Evolutionary conservation across 306 rosid genomes (phyloP), one percentile per base, ranked within the genome.

Genomic region (Prunus persica): DNA sequence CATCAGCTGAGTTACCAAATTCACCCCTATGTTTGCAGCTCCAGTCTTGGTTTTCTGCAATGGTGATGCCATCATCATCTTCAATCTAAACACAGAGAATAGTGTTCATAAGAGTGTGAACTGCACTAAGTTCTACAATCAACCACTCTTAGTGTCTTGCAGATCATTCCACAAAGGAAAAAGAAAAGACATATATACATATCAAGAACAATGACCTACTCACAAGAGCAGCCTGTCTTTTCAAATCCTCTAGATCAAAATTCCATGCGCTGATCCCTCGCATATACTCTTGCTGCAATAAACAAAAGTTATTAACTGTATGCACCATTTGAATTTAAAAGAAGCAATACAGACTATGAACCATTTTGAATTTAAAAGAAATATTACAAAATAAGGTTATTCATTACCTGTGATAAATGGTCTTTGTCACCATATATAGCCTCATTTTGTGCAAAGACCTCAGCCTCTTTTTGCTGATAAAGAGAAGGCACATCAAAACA

Each of bases 251-350:
- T 62, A 91, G 80, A 83, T 91, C 83, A 78, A 91, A 91, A 76
- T 91, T 86, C 95, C 95, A 91, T 65, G 94, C 97, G 68, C 97
- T 91, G 75, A 91, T 91, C 62, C 95, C 97, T 76, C 87, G 87
- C 47, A 89, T 91, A 83, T 91, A 91, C 82, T 85, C 92, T 88
- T 89, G 88, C 97, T 91, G 91, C 41, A 76, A 43, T 27, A 50
- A 16, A 62, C 13, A 75, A 20, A 38, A 38, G 46, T 46, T 61
- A 3, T 22, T 12, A n/a, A 54, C 38, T 18, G 13, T 41, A 56
- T 56, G 4, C 55, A 72, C 5, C 14, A 72, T 56, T 34, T 72
- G 55, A 11, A 24, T 38, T 45, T 24, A 20, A 15, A 71, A 38
- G 38, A 14, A 38, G 52, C 22, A 76, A 30, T 51, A 20, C n/a